Evolutionary conservation across 2,329 filamentous ascomycete species (phyloP), one percentile per base, ranked within the genome.

Genomic region (Microdochium paspali): DNA sequence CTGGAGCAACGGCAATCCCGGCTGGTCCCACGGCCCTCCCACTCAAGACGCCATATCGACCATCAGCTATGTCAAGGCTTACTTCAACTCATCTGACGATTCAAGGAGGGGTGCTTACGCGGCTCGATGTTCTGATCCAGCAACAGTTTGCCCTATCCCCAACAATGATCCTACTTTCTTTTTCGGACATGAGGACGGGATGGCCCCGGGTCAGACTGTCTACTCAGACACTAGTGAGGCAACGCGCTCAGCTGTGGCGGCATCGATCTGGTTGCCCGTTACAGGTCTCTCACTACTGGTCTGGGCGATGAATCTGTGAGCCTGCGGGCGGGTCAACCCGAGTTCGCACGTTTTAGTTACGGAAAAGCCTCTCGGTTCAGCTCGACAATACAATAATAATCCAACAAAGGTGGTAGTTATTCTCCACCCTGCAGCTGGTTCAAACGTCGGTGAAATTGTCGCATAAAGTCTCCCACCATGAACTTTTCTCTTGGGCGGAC

Each of bases 21-120:
- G 69, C 2, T 91, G 87, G 87, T 85, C 82, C 35, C 80, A 72
- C 12, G 87, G 86, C 0, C 87, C 87, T 2, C 86, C 87, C 0
- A 53, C 55, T 0, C 52, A 69, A 28, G 82, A 90, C 56, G 79
- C 85, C 0, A 65, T 74, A 18, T 70, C 87, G 55, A 77, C 73
- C 6, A 72, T 90, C 23, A 76, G 72, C 31, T 89, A 89, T 57
- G 74, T 89, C 49, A 88, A 87, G 61, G 82, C 82, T 0, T 91
- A 90, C 63, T 91, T 90, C 69, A 90, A 90, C 68, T 82, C 82
- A 15, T 82, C 82, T 3, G 55, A 69, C 20, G 52, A 56, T 2
- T 52, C 58, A 47, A 60, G 73, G 15, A 60, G 67, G 44, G 54
- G 52, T 13, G 71, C 73, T 49, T 70, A 66, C 55, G 49, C 46